Conservation (phyloP, 306 rosid genomes). For the Rosa lucieae region DNA sequence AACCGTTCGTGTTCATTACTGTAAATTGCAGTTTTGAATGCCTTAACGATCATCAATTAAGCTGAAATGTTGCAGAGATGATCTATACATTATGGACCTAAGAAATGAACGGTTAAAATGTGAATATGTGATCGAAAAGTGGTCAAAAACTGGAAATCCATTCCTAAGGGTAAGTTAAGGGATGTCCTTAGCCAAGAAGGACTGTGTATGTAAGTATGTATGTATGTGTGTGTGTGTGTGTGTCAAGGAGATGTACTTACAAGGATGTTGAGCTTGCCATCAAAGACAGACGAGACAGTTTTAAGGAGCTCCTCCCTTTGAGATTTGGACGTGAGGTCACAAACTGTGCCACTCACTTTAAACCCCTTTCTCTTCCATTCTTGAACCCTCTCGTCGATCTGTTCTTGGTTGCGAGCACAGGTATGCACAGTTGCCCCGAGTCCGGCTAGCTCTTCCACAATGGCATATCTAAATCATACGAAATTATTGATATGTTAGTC, state of each 20-base stretch:
- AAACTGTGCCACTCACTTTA: conserved; percentile 42
- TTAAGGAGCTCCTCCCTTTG: conserved; percentile 40
- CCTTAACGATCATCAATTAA: no score
- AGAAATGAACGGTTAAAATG: no score
- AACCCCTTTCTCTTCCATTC: conserved; percentile 47
- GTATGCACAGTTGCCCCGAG: conserved; percentile 47
- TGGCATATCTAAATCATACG: conserved; percentile 27
- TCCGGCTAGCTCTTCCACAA: conserved; percentile 52
- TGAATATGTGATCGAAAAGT: no score
- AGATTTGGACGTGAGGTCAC: conserved; percentile 30
- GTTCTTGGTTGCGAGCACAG: conserved; percentile 42
- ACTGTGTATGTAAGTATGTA: no score
- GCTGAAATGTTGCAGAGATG: no score
- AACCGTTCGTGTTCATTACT: no score
- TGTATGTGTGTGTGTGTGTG: no score
- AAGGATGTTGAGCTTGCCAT: conserved; percentile 49
- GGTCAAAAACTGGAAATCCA: no score
- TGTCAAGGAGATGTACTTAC: conserved; percentile 20
- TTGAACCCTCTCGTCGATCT: conserved; percentile 24
- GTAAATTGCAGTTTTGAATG: no score
- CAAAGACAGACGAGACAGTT: conserved; percentile 34
- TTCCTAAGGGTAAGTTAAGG: no score
- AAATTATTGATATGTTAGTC: neutral
- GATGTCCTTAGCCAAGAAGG: no score
- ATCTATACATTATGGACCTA: no score